Conservation (phyloP, 768 basidiomycete genomes). For the Coprinopsis marcescibilis region DNA sequence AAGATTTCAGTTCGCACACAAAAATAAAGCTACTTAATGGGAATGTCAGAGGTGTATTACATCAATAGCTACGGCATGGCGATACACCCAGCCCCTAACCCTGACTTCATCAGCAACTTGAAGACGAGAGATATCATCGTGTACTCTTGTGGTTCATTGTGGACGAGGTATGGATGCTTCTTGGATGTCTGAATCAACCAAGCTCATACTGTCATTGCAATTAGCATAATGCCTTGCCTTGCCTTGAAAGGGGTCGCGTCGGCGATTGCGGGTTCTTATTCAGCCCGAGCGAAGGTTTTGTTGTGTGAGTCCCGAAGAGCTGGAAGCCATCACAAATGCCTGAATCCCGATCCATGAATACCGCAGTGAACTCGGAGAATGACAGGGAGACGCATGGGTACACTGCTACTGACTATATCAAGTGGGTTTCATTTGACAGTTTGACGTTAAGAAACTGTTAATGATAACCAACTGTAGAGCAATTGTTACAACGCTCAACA, state of each 20-base stretch:
- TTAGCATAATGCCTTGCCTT: constrained; percentile 86
- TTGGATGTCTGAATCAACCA: neutral
- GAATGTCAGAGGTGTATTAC: constrained; percentile 73
- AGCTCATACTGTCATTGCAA: neutral
- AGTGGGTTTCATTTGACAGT: constrained; percentile 32
- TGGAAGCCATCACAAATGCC: no score
- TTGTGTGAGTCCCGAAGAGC: constrained; percentile 72
- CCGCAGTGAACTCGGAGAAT: constrained; percentile 76
- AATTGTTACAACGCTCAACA: constrained; percentile 65
- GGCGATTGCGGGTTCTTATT: constrained; percentile 67
- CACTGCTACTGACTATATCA: constrained; percentile 77
- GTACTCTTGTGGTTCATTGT: constrained; percentile 91
- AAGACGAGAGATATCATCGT: constrained; percentile 62
- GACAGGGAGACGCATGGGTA: constrained; percentile 90
- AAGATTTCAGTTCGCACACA: no score
- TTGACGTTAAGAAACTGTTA: neutral
- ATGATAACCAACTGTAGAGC: constrained; percentile 36
- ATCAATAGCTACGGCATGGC: constrained; percentile 90
- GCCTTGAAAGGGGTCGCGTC: constrained; percentile 76
- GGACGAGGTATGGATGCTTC: constrained; percentile 65
- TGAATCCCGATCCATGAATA: no score
- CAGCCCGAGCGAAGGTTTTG: constrained; percentile 76
- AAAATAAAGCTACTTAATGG: no score
- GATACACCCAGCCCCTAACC: constrained; percentile 85
- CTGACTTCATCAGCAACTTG: constrained; percentile 66